Conservation (phyloP, 441 rosid species). For the Jatropha multifida region DNA sequence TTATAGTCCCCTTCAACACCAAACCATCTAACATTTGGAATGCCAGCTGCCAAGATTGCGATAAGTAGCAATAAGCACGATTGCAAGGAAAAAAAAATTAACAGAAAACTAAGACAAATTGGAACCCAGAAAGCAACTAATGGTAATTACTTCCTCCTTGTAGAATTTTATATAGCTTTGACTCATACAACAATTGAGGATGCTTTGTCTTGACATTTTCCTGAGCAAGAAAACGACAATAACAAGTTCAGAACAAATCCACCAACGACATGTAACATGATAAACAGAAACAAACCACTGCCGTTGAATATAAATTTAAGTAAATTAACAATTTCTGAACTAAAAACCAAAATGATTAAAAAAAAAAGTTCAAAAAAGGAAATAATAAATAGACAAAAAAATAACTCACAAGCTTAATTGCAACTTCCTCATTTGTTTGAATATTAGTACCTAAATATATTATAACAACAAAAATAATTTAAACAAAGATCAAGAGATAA, state of each 20-base stretch:
- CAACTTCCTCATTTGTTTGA: conserved; percentile 91
- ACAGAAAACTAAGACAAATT: not conserved
- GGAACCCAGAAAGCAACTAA: not conserved
- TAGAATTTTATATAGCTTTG: conserved; percentile 83
- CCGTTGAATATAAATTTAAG: not conserved
- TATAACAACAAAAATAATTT: not conserved
- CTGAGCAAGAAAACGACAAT: conserved; percentile 37
- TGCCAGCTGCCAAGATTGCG: conserved; percentile 69
- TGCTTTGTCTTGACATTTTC: conserved; percentile 95
- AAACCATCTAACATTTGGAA: conserved; percentile 91
- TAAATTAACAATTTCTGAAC: not conserved
- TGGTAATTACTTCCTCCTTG: conserved; percentile 93
- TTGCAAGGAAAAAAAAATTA: not conserved
- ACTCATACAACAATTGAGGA: conserved; percentile 96
- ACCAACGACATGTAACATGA: not conserved
- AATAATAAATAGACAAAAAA: not conserved
- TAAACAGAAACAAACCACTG: not conserved
- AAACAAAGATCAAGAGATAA: not conserved
- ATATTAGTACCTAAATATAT: conserved; percentile 61
- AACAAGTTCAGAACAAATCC: not conserved
- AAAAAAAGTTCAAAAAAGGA: not conserved
- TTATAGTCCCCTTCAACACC: conserved; percentile 96
- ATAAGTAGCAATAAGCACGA: conserved; percentile 2
- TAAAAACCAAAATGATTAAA: not conserved
- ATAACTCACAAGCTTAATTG: conserved; percentile 84